Conservation (phyloP, 1,284 basidiomycete species). For the Xanthoconium separans region DNA sequence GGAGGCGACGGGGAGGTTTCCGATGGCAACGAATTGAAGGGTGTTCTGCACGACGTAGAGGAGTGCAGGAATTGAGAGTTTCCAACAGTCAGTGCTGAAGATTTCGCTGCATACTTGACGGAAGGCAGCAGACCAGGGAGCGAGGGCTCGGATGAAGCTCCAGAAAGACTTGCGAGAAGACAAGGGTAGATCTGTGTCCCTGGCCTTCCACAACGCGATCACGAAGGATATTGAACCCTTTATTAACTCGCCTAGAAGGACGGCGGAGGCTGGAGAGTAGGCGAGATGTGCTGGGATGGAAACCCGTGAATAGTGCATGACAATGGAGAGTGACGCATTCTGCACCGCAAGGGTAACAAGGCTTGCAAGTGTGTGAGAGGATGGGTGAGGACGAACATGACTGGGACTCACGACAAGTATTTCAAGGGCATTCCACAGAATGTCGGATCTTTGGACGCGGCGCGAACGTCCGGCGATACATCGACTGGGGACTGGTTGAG, state of each 20-base stretch:
- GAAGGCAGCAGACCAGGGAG: slow-evolving; percentile 47
- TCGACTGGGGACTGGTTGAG: slow-evolving; percentile 35
- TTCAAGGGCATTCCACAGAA: slow-evolving; percentile 60
- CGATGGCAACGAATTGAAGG: slow-evolving; percentile 91
- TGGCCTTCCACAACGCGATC: slow-evolving; percentile 58
- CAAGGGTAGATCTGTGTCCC: slow-evolving; percentile 38
- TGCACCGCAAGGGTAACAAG: slow-evolving; percentile 93
- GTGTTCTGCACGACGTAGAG: slow-evolving; percentile 97
- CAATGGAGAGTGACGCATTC: slow-evolving; percentile 92
- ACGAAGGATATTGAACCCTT: slow-evolving; percentile 89
- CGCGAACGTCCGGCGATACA: slow-evolving; percentile 24
- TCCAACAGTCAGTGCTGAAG: slow-evolving; percentile 91
- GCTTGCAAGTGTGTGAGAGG: slow-evolving; percentile 40
- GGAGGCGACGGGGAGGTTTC: slow-evolving; percentile 88
- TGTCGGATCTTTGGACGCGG: slow-evolving; percentile 33
- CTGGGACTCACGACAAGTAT: slow-evolving; percentile 56
- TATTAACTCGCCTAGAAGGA: slow-evolving; percentile 90
- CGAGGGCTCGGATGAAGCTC: slow-evolving; percentile 34
- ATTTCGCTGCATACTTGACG: slow-evolving; percentile 53
- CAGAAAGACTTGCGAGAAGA: slow-evolving; percentile 49
- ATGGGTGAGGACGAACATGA: background rate
- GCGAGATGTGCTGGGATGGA: slow-evolving; percentile 70
- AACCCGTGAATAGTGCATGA: slow-evolving; percentile 95
- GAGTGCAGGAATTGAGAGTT: slow-evolving; percentile 93
- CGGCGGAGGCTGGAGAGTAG: slow-evolving; percentile 92